Evolutionary conservation across 805 yeast species (phyloP), one percentile per base, ranked within the genome.

Genomic region (Huiozyma sinensis): DNA sequence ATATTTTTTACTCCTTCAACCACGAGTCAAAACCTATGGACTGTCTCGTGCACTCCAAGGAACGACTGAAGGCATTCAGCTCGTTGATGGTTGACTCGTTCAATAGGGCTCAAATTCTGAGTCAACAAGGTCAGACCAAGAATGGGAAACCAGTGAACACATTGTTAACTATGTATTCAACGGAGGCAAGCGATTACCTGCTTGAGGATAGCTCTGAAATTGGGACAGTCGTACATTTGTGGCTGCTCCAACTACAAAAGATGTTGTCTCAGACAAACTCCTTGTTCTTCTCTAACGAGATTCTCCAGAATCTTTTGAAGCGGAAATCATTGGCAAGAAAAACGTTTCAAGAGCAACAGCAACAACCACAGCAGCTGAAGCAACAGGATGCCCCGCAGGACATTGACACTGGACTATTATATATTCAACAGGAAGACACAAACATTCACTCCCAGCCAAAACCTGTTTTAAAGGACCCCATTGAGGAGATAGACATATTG

Each of bases 1-100:
- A 57, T 38, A 43, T 57, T 7, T 60, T 60, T 28, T 43, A 51
- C 24, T 47, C 53, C 7, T 58, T 59, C 42, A 60, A 60, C 41
- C 39, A 42, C 33, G 55, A 58, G 28, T 47, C 57, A 2, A 43
- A 44, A 28, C 41, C 52, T 13, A 40, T 37, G 27, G 65, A 58
- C 41, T 40, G 55, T 28, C 43, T 56, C 24, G 34, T 44, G 5
- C 40, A 45, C 38, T 48, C 62, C 1, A 49, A 48, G 12, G 50
- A 46, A 36, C 49, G 65, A 33, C 39, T 59, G 24, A 41, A 48
- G 34, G 53, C 61, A 35, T 55, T 52, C 39, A 36, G 49, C 31
- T 46, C 51, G 11, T 49, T 50, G 9, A 53, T 55, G 39, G 45
- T 54, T 13, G 49, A 49, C 33, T 49, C 55, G 7, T 47, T 53